Percentiles rank a stretch among this genome's conserved stretches.
Evolutionary conservation across 495 filamentous ascomycete genomes (phyloP).

Genomic region (Beverwykella pulmonaria): DNA sequence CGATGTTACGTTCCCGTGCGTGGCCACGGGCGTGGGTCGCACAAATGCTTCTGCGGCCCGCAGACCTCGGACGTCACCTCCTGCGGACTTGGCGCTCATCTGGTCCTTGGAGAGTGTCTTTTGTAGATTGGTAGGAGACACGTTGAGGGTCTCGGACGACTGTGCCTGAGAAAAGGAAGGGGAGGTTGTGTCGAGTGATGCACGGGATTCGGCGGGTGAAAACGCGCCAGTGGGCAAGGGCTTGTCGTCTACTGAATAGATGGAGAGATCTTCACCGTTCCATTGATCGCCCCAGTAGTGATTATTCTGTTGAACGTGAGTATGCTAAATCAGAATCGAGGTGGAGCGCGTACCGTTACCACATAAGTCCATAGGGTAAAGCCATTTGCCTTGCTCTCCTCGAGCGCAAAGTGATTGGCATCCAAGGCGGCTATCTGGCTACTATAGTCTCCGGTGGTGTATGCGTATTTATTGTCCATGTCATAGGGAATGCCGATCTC

Average conservation of each 20-base stretch:
- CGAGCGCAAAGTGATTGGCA: slow-evolving; percentile 91
- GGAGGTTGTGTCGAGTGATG: slow-evolving; percentile 55
- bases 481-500: slow-evolving; percentile 99
- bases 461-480: slow-evolving; percentile 95
- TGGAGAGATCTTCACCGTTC: slow-evolving; percentile 97
- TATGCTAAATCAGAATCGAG: slow-evolving; percentile 43
- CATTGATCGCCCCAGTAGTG: slow-evolving; percentile 92
- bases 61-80: slow-evolving; percentile 55
- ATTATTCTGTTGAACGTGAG: slow-evolving; percentile 56
- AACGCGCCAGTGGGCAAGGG: slow-evolving; percentile 59
- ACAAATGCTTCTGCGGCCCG: slow-evolving; percentile 91
- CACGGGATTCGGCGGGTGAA: slow-evolving; percentile 40
- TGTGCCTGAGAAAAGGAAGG: slow-evolving; percentile 63
- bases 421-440: slow-evolving; percentile 95
- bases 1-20: slow-evolving; percentile 65
- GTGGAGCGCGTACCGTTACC: slow-evolving; percentile 57
- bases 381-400: slow-evolving; percentile 76
- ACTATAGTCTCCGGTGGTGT: slow-evolving; percentile 93
- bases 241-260: slow-evolving; percentile 80
- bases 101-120: slow-evolving; percentile 59
- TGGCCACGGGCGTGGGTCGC: slow-evolving; percentile 78
- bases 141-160: slow-evolving; percentile 48
- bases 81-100: slow-evolving; percentile 46
- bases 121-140: slow-evolving; percentile 72
- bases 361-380: slow-evolving; percentile 90